Evolutionary conservation across 441 rosid species (phyloP).

Genomic region (Mallotus japonicus): DNA sequence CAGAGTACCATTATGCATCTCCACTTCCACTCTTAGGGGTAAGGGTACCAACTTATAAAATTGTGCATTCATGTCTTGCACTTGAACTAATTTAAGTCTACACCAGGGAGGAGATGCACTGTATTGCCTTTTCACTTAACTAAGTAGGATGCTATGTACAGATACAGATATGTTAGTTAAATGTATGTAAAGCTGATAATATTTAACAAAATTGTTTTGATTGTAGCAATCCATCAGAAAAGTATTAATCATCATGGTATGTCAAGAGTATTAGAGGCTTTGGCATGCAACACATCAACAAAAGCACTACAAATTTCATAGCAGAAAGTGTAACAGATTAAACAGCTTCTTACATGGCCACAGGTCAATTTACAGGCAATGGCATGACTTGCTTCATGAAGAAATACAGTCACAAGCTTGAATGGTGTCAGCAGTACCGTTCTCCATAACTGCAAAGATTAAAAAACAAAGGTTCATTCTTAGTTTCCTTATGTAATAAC

Average conservation of each 20-base stretch:
- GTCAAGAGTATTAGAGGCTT: neutral
- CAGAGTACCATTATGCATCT: neutral
- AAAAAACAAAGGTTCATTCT: slow-evolving; percentile 2
- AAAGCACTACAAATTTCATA: neutral
- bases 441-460: slow-evolving; percentile 69
- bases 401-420: slow-evolving; percentile 88
- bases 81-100: neutral
- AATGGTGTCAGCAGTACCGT: slow-evolving; percentile 80
- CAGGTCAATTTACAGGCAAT: slow-evolving; percentile 92
- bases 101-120: neutral
- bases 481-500: neutral
- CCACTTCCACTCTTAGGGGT: neutral
- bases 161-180: neutral
- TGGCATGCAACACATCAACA: neutral
- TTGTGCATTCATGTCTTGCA: neutral
- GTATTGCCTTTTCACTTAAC: neutral
- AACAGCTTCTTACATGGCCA: slow-evolving; percentile 67
- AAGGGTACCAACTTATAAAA: neutral
- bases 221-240: neutral
- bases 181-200: neutral
- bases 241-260: neutral
- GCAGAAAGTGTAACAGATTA: neutral
- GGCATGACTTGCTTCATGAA: slow-evolving; percentile 97
- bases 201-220: neutral
- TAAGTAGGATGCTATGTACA: neutral